Base-by-base conservation (phyloP, 805 yeast genomes). In the Saccharomycopsis synnaedendra region DNA sequence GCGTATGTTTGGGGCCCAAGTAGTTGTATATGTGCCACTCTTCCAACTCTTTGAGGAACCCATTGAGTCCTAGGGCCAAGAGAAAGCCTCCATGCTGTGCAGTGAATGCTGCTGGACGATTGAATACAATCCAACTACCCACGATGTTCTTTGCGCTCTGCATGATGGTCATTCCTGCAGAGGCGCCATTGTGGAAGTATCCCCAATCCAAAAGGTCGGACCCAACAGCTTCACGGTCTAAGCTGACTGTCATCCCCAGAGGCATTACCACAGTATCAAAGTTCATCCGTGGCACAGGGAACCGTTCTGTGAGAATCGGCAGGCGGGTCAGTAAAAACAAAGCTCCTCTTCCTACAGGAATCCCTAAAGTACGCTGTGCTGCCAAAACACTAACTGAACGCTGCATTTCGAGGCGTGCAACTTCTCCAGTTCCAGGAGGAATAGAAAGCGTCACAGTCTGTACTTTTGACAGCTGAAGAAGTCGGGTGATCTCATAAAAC, bases 1-100 rank as follows among this genome's bases (percentile, higher is more conserved):
- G 74, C 3, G 82, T 76, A 57, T 85, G 87, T 55, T 93, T 89
- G 0, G 96, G 95, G 0, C 96, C 95, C 46, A 93, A 66, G 55
- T 87, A 88, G 58, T 90, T 89, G 61, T 87, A 93, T 32, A 90
- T 84, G 60, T 89, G 96, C 97, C 97, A 93, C 61, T 93, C 96
- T 58, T 90, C 97, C 30, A 93, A 65, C 39, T 72, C 71, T 48
- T 75, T 78, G 56, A 93, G 65, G 60, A 89, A 96, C 0, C 97
- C 97, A 63, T 86, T 86, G 32, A 93, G 66, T 0, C 99, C 99
- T 30, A 93, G 67, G 0, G 97, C 98, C 19, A 87, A 64, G n/a
- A 93, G 64, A 56, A 93, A 88, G 0, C 99, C 99, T 28, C 96
- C 97, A 67, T 89, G 96, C 52, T 85, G 89, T 0, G 95, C 75